Percentiles rank a stretch among this genome's conserved stretches.
phyloP scores from a whole-genome alignment of 331 rosid genomes.

The Phaseolus coccineus region DNA sequence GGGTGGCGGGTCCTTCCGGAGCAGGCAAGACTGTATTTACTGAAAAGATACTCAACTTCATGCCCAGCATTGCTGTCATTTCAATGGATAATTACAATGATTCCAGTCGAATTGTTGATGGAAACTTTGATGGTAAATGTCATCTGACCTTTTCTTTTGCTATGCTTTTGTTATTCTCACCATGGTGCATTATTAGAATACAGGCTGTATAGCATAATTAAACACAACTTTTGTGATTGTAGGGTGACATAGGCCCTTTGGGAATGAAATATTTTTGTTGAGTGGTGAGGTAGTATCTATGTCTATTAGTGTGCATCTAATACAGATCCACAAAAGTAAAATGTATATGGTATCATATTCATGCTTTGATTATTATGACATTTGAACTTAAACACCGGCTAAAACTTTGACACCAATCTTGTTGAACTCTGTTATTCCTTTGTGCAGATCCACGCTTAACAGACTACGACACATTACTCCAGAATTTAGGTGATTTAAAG shows the following conservation, averaged over 20 bases:
- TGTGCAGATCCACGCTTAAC: constrained; percentile 94
- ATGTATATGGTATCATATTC: constrained; percentile 35
- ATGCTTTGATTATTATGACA: constrained; percentile 32
- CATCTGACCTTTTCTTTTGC: constrained; percentile 37
- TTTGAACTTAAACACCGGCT: constrained; percentile 27
- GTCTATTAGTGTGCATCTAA: constrained; percentile 6
- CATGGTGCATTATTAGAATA: constrained; percentile 26
- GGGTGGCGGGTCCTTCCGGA: constrained; percentile 98
- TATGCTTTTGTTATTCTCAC: constrained; percentile 33
- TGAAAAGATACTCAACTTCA: constrained; percentile 87
- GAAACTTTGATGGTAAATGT: constrained; percentile 91
- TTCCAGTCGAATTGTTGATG: constrained; percentile 96
- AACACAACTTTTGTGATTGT: constrained; percentile 11
- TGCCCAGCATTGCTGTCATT: constrained; percentile 95
- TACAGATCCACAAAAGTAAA: constrained; percentile 24
- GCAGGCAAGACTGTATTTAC: constrained; percentile 97
- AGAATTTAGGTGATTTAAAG: constrained; percentile 77
- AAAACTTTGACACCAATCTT: constrained; percentile 34
- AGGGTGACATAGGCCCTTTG: constrained; percentile 17
- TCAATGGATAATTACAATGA: constrained; percentile 98
- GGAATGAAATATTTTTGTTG: neutral
- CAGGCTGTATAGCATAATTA: constrained; percentile 24
- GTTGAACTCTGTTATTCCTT: constrained; percentile 37
- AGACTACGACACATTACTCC: constrained; percentile 87
- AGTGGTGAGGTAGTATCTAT: constrained; percentile 19